Conservation (phyloP, 2,329 filamentous ascomycete species). For the Aureobasidium sp. region DNA sequence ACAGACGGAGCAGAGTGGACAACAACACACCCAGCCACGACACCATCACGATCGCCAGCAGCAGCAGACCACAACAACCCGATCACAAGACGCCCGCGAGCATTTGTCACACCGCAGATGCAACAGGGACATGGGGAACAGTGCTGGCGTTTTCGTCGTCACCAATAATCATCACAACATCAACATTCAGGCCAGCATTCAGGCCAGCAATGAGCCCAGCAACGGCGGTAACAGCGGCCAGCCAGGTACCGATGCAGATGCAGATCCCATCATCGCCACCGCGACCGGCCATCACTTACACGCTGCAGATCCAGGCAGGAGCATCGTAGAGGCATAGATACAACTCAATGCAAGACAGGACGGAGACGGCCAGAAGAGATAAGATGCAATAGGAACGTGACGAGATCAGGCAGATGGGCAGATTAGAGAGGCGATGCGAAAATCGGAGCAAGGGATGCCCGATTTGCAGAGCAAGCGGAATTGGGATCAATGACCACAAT, state of each 20-base stretch:
- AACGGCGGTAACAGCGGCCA: neutral
- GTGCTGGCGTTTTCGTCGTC: neutral
- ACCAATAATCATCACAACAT: neutral
- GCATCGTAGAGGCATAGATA: neutral
- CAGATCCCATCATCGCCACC: neutral
- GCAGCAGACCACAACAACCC: neutral
- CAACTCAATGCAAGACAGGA: neutral
- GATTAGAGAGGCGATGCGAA: neutral
- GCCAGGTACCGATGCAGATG: neutral
- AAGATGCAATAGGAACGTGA: neutral
- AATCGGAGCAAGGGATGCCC: neutral
- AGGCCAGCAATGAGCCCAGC: neutral
- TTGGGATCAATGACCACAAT: neutral
- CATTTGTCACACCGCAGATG: neutral
- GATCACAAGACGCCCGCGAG: neutral
- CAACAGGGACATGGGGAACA: neutral
- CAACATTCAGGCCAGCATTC: neutral
- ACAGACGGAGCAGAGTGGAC: neutral
- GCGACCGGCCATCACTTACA: neutral
- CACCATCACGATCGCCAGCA: neutral
- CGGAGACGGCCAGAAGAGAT: neutral
- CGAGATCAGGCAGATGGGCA: neutral
- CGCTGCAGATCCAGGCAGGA: neutral
- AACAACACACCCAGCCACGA: neutral
- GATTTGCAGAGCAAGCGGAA: neutral